Evolutionary conservation across 768 basidiomycete species (phyloP).

Genomic region (Boletales sp.): DNA sequence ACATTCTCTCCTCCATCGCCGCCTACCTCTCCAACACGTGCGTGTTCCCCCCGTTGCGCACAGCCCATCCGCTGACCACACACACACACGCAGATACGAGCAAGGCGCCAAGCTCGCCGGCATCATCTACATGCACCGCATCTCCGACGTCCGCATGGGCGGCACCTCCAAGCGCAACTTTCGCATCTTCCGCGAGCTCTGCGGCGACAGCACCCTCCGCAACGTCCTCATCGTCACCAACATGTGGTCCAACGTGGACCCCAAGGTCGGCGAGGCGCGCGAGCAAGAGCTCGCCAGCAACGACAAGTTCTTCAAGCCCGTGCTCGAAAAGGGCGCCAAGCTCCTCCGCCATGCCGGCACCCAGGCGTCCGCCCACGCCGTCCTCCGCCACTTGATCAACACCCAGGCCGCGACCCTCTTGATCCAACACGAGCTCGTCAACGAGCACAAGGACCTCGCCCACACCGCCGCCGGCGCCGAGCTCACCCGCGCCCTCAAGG

Average conservation of each 20-base stretch:
- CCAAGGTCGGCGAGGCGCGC: conserved; percentile 37
- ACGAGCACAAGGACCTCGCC: conserved; percentile 43
- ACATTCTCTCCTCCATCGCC: conserved; percentile 50
- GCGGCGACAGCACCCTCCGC: conserved; percentile 45
- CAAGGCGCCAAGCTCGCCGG: conserved; percentile 43
- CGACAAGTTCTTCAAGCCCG: conserved; percentile 49
- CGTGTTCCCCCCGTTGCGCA: neutral
- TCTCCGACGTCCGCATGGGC: conserved; percentile 48
- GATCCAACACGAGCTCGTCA: conserved; percentile 56
- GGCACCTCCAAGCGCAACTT: conserved; percentile 51
- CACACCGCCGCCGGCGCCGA: conserved; percentile 54
- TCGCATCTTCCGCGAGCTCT: conserved; percentile 49
- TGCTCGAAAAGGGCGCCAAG: conserved; percentile 45
- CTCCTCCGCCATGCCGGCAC: conserved; percentile 42
- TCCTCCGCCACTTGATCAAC: conserved; percentile 41
- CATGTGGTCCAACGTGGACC: conserved; percentile 47
- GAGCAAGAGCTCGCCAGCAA: conserved; percentile 43
- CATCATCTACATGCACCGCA: conserved; percentile 55
- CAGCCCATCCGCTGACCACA: too few relatives aligned
- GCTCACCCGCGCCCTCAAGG: conserved; percentile 46
- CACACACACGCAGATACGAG: conserved; percentile 23
- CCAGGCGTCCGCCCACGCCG: conserved; percentile 36
- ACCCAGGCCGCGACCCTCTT: conserved; percentile 41
- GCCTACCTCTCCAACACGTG: conserved; percentile 33
- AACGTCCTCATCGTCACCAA: conserved; percentile 53